Base-by-base conservation (phyloP, 352 stramenopile genomes). In the Phytophthora tubulina region DNA sequence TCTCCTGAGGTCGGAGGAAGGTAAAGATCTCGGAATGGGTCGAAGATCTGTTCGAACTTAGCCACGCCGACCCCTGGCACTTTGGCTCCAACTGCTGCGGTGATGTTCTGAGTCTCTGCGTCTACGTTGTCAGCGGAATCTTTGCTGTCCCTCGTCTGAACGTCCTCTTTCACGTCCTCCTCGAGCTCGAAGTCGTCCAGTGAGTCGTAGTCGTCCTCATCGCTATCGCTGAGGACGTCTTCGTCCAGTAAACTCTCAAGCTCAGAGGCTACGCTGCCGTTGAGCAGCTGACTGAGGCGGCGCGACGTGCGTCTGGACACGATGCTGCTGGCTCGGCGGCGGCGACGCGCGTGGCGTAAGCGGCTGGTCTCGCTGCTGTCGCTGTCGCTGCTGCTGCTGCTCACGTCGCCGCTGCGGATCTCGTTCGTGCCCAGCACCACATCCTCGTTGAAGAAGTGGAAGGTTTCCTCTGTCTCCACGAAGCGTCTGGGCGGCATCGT, bases 391-490 rank as follows among this genome's bases (percentile, higher is more conserved):
- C 62, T 61, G 51, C 63, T 70, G 27, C 67, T 65, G 32, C 66
- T 72, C 8, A 44, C 73, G 27, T 84, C 76, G 17, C 64, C 64
- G 44, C 38, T 81, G 30, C 75, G 79, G 33, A 90, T 73, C 45
- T 86, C 85, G 68, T 92, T 92, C 5, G 82, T 88, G 63, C 81
- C 76, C 35, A 90, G 53, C 45, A 92, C 85, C 56, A 86, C 78
- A 30, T 82, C 73, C 14, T 80, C 77, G 41, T 85, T 89, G 73
- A 91, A 92, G 67, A 90, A 92, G 57, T 92, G 82, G 45, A 79
- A 84, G 11, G 81, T 89, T 44, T 91, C 85, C 30, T 88, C 77
- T 55, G 78, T 84, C 61, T 90, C 81, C 42, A 92, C 42, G 53
- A 79, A 76, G 62, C 72, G 72, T 64, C 59, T 67, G 13, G 59